Evolutionary conservation across 805 yeast species (phyloP).

Genomic region (Yarrowia hollandica): DNA sequence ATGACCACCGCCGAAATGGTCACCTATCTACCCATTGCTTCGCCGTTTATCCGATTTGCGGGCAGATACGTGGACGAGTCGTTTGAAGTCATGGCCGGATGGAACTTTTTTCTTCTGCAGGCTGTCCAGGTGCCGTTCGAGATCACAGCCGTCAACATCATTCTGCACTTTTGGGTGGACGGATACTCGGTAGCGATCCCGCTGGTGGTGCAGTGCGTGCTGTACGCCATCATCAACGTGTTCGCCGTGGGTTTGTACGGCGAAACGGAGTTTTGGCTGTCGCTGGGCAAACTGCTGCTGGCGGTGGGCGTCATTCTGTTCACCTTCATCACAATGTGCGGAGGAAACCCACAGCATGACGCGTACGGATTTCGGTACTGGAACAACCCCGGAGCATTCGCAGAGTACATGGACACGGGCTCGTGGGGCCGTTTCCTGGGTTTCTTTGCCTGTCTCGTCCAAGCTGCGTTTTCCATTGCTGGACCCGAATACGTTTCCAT

Average conservation of each 20-base stretch:
- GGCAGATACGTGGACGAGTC: conserved; percentile 78
- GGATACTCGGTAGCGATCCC: conserved; percentile 74
- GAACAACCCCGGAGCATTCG: conserved; percentile 57
- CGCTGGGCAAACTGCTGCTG: conserved; percentile 68
- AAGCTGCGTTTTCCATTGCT: conserved; percentile 76
- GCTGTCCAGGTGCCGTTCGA: conserved; percentile 82
- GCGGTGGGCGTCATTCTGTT: conserved; percentile 75
- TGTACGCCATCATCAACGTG: conserved; percentile 64
- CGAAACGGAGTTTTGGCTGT: conserved; percentile 77
- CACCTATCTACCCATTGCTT: conserved; percentile 69
- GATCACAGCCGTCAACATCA: conserved; percentile 74
- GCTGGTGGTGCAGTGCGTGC: conserved; percentile 60
- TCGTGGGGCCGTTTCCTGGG: conserved; percentile 68
- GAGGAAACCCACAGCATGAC: conserved; percentile 77
- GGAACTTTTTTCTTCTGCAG: conserved; percentile 76
- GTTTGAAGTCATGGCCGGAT: conserved; percentile 70
- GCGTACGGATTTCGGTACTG: conserved; percentile 61
- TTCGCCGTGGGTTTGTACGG: conserved; percentile 78
- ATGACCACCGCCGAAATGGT: conserved; percentile 77
- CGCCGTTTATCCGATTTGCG: conserved; percentile 74
- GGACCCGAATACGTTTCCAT: conserved; percentile 86
- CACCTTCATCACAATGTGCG: conserved; percentile 80
- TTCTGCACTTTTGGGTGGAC: conserved; percentile 78
- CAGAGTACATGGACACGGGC: conserved; percentile 56
- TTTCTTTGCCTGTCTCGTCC: conserved; percentile 63